Base-by-base conservation (phyloP, 148 eudicot genomes). In the Pharnaceum exiguum region DNA sequence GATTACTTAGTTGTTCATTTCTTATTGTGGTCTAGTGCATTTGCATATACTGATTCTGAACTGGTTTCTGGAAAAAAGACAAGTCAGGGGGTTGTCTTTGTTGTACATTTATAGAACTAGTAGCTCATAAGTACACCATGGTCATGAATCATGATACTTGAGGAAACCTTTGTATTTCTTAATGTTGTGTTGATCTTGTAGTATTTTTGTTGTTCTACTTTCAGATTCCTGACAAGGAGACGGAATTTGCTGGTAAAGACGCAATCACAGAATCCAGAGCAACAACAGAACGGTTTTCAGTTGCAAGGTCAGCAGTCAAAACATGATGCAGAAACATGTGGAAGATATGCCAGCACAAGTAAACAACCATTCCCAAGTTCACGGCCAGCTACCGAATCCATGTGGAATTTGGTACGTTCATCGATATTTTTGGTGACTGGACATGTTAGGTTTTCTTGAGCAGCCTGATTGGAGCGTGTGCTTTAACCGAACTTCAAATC, bases 171-270 rank as follows among this genome's bases (percentile, higher is more conserved):
- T n/a, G n/a, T n/a, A n/a, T n/a, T n/a, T n/a, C n/a, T n/a, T n/a
- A n/a, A 45, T 45, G 25, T 24, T 19, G 49, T 2, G 8, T n/a
- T 4, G 49, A 16, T 45, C 49, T 17, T 10, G 2, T 32, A n/a
- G 22, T 19, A 31, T 32, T 2, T 28, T 31, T 28, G 9, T 36
- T 25, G 18, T 10, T 28, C 40, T 16, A 44, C 32, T 67, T 65
- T 55, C 72, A 82, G 87, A 58, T 82, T 82, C 50, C 66, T 82
- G 61, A 74, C 71, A 70, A 62, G 35, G n/a, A 76, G 81, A 54
- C 77, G 55, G 31, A 66, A 46, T 15, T 39, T 65, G 35, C 36
- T 82, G 35, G 27, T 61, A 61, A 66, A 66, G 67, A 55, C 18
- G 22, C 46, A 59, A 42, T 39, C 63, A 28, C 54, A 15, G 38